These are phyloP conservation scores for Annulohypoxylon truncatum DNA, from an alignment of 2,329 filamentous ascomycete genomes.

Conservation along the genomic window DNA sequence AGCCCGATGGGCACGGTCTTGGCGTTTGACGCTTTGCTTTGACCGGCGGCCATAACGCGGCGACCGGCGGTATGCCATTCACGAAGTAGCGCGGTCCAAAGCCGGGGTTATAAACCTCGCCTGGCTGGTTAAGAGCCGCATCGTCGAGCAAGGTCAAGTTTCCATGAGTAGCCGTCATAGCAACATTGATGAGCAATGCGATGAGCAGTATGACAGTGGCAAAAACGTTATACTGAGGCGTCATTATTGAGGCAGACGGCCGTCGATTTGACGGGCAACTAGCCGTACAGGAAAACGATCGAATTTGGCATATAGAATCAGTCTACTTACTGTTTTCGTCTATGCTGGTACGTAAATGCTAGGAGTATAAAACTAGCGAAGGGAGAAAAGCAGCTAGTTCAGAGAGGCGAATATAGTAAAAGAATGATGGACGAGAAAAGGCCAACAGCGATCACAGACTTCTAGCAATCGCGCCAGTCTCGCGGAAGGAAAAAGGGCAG, in stretches of 20 bases:
- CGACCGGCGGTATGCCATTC: constrained; percentile 34
- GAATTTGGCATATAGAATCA: constrained; percentile 16
- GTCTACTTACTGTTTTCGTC: not conserved
- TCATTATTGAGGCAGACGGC: constrained; percentile 27
- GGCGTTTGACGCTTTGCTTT: constrained; percentile 17
- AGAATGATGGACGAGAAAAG: constrained; percentile 11
- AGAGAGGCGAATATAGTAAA: not conserved
- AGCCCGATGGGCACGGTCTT: constrained; percentile 27
- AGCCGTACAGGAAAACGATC: constrained; percentile 13
- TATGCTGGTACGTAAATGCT: not conserved
- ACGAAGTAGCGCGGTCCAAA: constrained; percentile 42
- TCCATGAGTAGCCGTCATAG: not conserved
- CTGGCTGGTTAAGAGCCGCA: constrained; percentile 22
- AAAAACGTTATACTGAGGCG: not conserved
- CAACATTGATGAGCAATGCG: constrained; percentile 2
- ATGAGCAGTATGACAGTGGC: constrained; percentile 6
- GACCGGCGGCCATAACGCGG: constrained; percentile 19
- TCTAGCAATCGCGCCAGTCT: constrained; percentile 6
- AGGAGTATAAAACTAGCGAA: not conserved
- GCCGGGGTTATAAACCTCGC: constrained; percentile 21
- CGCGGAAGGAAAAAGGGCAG: constrained; percentile 6
- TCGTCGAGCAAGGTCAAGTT: constrained; percentile 26
- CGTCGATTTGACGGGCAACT: constrained; percentile 15
- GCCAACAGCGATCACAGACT: constrained; percentile 19
- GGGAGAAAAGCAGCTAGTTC: not conserved